phyloP scores from a whole-genome alignment of 306 rosid species.

The Pyrus communis region DNA sequence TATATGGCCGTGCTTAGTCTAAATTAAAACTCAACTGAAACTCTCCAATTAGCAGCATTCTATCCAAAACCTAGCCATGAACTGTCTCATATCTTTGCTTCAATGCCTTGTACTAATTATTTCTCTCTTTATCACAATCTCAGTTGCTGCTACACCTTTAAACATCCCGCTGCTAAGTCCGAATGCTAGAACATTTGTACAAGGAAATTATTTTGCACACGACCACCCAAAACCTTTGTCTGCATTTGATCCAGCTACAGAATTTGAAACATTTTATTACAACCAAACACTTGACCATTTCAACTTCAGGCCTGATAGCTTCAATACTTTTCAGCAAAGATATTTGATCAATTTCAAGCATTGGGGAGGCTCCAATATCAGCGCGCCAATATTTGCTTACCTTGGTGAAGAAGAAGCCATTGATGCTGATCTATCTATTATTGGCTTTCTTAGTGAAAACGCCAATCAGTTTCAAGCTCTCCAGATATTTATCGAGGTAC shows the following conservation, averaged over 20 bases:
- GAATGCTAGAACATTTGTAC: conserved; percentile 16
- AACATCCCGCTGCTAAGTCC: conserved; percentile 49
- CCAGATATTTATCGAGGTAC: conserved; percentile 59
- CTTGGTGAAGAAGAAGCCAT: conserved; percentile 54
- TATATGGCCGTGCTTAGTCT: no score
- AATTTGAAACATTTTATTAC: conserved; percentile 42
- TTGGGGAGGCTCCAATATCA: conserved; percentile 59
- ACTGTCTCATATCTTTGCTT: not conserved
- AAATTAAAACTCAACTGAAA: no score
- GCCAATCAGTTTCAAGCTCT: conserved; percentile 60
- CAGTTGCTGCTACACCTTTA: conserved; percentile 14
- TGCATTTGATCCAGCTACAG: not conserved
- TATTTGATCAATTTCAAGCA: conserved; percentile 52
- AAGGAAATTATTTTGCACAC: not conserved
- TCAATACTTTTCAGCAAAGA: conserved; percentile 48
- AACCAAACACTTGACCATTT: conserved; percentile 65
- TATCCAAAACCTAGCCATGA: not conserved
- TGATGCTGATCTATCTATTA: conserved; percentile 1
- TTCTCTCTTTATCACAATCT: conserved; percentile 13
- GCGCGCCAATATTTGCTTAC: conserved; percentile 58
- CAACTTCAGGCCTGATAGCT: conserved; percentile 58
- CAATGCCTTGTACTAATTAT: conserved; percentile 18
- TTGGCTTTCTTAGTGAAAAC: conserved; percentile 60
- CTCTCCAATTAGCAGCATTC: not conserved
- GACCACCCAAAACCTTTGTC: not conserved